A percentile compares a stretch with the other conserved stretches of the same genome.
These are phyloP conservation scores for Francoa sonchifolia DNA, from an alignment of 441 rosid genomes.

Conservation along the genomic window DNA sequence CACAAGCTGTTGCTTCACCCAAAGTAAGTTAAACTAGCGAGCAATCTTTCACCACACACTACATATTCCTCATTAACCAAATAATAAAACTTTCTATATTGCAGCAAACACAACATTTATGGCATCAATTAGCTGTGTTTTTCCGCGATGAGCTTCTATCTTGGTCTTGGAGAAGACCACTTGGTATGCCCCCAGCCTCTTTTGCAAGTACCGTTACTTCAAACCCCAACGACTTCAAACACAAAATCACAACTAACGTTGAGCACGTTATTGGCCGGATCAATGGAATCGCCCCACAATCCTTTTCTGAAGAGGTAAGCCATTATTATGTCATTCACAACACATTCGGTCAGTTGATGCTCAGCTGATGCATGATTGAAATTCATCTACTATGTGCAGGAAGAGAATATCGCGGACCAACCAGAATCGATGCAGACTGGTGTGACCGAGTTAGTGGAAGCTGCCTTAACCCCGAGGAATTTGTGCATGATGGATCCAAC, in stretches of 20 bases:
- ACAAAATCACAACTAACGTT: constrained; percentile 67
- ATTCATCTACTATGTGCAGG: constrained; percentile 27
- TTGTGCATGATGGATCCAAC: constrained; percentile 99
- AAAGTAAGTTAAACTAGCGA: constrained; percentile 32
- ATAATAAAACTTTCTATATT: constrained; percentile 3
- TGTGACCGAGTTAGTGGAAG: constrained; percentile 70
- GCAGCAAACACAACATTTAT: constrained; percentile 81
- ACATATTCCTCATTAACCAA: too few species aligned
- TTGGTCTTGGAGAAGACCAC: constrained; percentile 93
- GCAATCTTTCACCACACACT: too few species aligned
- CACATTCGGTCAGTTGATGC: neutral
- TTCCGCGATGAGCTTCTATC: constrained; percentile 91
- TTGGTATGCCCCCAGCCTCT: constrained; percentile 46
- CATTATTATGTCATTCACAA: neutral
- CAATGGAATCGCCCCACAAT: constrained; percentile 70
- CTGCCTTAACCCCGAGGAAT: constrained; percentile 76
- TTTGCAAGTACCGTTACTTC: constrained; percentile 43
- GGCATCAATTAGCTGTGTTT: constrained; percentile 96
- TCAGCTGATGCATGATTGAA: neutral
- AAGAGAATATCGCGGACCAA: constrained; percentile 64
- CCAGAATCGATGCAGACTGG: constrained; percentile 91
- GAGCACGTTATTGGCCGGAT: constrained; percentile 65
- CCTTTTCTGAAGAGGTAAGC: constrained; percentile 62
- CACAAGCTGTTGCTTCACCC: constrained; percentile 83
- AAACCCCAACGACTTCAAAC: constrained; percentile 66